Evolutionary conservation across 345 rosid species (phyloP).

Genomic region (Rhodomyrtus tomentosa): DNA sequence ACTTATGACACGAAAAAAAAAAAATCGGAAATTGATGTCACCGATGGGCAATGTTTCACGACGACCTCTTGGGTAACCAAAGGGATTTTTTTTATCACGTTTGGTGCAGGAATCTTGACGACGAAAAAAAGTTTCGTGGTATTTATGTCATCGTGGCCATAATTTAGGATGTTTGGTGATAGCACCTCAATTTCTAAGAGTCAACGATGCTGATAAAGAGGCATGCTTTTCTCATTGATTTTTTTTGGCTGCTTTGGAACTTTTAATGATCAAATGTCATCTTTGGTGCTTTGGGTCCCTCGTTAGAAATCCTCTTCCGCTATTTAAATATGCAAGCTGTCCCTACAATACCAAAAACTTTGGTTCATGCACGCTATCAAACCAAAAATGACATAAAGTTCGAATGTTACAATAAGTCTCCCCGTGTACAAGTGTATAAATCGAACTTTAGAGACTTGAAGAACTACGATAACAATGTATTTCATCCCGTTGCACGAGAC

Average conservation of each 20-base stretch:
- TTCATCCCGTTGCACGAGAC: too few species aligned
- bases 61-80: too few species aligned
- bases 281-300: too few species aligned
- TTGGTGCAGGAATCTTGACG: neutral
- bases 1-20: neutral
- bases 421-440: neutral
- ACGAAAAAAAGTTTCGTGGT: neutral
- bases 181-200: neutral
- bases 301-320: neutral
- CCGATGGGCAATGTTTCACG: neutral
- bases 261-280: neutral
- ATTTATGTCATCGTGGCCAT: too few species aligned
- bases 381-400: neutral
- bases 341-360: neutral
- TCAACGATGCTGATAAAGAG: neutral
- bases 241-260: neutral
- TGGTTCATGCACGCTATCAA: neutral
- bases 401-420: neutral
- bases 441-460: too few species aligned
- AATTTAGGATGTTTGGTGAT: neutral
- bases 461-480: too few species aligned
- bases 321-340: neutral
- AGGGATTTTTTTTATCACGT: neutral
- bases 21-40: rapidly evolving
- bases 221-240: neutral